Evolutionary conservation across 2,329 filamentous ascomycete genomes (phyloP).

Genomic region (Trichoderma guizhouense): DNA sequence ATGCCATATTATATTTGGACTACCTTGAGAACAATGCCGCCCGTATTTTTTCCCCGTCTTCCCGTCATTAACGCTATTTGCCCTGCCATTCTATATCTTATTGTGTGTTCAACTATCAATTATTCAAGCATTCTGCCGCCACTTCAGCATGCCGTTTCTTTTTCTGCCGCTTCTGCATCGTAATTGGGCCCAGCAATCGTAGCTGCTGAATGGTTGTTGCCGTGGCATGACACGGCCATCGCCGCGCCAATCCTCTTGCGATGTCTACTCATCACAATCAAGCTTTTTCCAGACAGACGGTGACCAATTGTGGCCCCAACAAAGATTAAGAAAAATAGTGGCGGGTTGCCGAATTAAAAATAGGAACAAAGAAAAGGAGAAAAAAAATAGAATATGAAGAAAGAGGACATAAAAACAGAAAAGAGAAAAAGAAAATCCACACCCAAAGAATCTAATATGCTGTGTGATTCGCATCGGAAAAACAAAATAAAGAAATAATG

Average conservation of each 20-base stretch:
- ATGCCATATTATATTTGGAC: slow-evolving; percentile 18
- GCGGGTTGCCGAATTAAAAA: neutral
- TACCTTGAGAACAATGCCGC: slow-evolving; percentile 15
- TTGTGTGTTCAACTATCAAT: slow-evolving; percentile 26
- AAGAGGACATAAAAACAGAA: neutral
- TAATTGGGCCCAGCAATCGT: neutral
- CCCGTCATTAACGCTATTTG: slow-evolving; percentile 20
- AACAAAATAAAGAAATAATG: neutral
- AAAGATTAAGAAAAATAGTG: neutral
- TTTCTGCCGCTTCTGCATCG: neutral
- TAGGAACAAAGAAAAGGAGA: slow-evolving; percentile 20
- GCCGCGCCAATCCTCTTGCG: neutral
- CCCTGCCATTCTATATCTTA: slow-evolving; percentile 23
- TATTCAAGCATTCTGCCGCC: slow-evolving; percentile 27
- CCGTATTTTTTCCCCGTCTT: slow-evolving; percentile 12
- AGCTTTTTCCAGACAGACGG: neutral
- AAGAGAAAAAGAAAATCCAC: slow-evolving; percentile 21
- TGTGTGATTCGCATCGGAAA: neutral
- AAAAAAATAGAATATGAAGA: neutral
- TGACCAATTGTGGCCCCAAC: neutral
- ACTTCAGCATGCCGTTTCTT: neutral
- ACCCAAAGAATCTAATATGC: slow-evolving; percentile 9
- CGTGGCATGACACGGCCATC: neutral
- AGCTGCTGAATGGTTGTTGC: neutral
- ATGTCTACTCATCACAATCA: neutral